Evolutionary conservation across 306 rosid species (phyloP), one percentile per base, ranked within the genome.

Genomic region (Crotalaria pallida): DNA sequence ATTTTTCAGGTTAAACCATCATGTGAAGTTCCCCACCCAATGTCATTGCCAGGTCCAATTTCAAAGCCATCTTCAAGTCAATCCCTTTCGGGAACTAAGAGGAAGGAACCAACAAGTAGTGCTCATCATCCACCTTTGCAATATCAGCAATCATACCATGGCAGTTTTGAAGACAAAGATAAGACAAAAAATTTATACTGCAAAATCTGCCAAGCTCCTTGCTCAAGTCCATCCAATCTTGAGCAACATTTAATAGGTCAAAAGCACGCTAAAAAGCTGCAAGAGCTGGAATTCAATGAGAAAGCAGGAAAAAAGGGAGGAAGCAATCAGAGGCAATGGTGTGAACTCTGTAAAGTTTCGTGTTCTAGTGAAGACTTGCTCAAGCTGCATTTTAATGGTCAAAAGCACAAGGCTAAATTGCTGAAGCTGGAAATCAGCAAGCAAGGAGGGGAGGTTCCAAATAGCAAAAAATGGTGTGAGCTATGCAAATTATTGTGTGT

Each of bases 401-500:
- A 57, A 2, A 75, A 55, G 70, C 84, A 56, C 7, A 65, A 53
- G 58, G 31, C 50, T 18, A 52, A 71, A 66, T 7, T 64, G 10
- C 22, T 51, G 7, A 16, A 23, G 41, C 24, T 71, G 63, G 34
- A 71, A 44, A 53, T 15, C 2, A 18, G 3, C 7, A 41, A 65
- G 41, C 5, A 49, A 38, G 66, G 71, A 31, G 81, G 38, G 45
- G 50, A 29, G 53, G 11, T 7, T 24, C 17, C 40, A 11, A 65
- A 43, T 26, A 71, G 58, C 16, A 10, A 24, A n/a, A 71, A 59
- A 56, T 76, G 75, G 78, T 76, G 84, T 66, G 65, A 45, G 19
- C 2, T 71, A 6, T 71, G 81, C 53, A 71, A 71, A 16, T 18
- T 76, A 58, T 71, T 75, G 84, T 76, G 84, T 57, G 18, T 33